phyloP scores from a whole-genome alignment of 805 yeast species.

The Yamadazyma paraphyllophila region DNA sequence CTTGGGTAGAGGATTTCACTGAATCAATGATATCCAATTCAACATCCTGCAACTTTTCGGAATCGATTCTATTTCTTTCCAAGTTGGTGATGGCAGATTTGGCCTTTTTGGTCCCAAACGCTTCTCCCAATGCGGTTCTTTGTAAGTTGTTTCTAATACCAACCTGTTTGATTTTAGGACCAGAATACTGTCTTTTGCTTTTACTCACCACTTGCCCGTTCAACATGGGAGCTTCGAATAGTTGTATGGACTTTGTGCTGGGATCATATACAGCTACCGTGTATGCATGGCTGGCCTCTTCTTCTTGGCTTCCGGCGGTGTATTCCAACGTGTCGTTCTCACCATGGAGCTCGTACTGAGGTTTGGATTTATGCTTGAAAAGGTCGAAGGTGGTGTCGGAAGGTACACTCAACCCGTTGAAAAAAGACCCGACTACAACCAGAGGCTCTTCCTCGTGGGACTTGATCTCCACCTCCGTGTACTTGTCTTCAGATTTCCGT shows the following conservation, averaged over 20 bases:
- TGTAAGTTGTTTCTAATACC: constrained; percentile 53
- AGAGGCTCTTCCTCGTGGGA: constrained; percentile 43
- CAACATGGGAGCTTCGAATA: constrained; percentile 63
- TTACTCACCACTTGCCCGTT: constrained; percentile 62
- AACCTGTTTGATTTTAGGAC: constrained; percentile 63
- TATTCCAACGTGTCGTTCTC: constrained; percentile 72
- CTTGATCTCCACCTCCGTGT: constrained; percentile 41
- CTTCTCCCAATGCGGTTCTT: constrained; percentile 87
- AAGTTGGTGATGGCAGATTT: constrained; percentile 81
- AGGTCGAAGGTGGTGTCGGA: constrained; percentile 58
- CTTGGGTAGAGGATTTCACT: constrained; percentile 63
- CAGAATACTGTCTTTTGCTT: constrained; percentile 51
- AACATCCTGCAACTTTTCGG: constrained; percentile 69
- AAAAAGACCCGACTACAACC: constrained; percentile 65
- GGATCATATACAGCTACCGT: constrained; percentile 79
- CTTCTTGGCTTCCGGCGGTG: constrained; percentile 49
- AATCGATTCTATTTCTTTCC: constrained; percentile 82
- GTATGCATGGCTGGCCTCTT: constrained; percentile 47
- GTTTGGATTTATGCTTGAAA: constrained; percentile 47
- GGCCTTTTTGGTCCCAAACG: constrained; percentile 96
- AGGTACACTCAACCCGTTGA: constrained; percentile 72
- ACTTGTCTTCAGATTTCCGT: constrained; percentile 20
- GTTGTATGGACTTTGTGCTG: constrained; percentile 56
- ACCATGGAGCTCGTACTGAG: constrained; percentile 64
- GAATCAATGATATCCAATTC: constrained; percentile 82